Evolutionary conservation across 2,329 filamentous ascomycete species (phyloP), one percentile per base, ranked within the genome.

Genomic region (Colletotrichum gigasporum): DNA sequence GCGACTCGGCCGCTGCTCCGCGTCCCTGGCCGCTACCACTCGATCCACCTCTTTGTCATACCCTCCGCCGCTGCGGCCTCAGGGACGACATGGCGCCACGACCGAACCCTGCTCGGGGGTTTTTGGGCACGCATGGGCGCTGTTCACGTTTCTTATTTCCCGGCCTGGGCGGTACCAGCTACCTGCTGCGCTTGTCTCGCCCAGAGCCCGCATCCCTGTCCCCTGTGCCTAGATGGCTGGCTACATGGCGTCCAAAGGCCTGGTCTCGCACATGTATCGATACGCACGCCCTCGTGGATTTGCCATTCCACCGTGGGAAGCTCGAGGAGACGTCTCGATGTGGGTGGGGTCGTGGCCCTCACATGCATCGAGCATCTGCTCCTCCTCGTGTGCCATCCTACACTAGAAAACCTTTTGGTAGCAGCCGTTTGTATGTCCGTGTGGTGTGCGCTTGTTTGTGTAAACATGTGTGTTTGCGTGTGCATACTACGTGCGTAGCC

Each of bases 291-390:
- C 61, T 64, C 56, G 47, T 48, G 47, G 47, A 50, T 35, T 47
- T 47, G 26, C 55, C 60, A 59, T 35, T 32, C 61, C 44, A 34
- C 39, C 32, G 39, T 64, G 55, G 61, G 55, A 64, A 64, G 45
- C 56, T 60, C 22, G 20, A 64, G 39, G 47, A 37, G 41, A 24
- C 22, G 37, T 64, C 61, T 42, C 61, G 61, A 64, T 64, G 41
- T 34, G 41, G 34, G 61, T 64, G 61, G 61, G 34, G 48, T 24
- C 47, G 42, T 37, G 26, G 61, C 28, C 48, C 61, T 64, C 55
- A 64, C 61, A 64, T 64, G 61, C 61, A 61, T 64, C 48, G 55
- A 60, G 47, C 56, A 61, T 53, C 39, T 59, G 54, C 41, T 59
- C 20, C 41, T 59, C 20, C 37, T 41, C 48, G 61, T 64, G 61